phyloP scores from a whole-genome alignment of 2,329 filamentous ascomycete genomes.

The Cryphonectria radicalis region DNA sequence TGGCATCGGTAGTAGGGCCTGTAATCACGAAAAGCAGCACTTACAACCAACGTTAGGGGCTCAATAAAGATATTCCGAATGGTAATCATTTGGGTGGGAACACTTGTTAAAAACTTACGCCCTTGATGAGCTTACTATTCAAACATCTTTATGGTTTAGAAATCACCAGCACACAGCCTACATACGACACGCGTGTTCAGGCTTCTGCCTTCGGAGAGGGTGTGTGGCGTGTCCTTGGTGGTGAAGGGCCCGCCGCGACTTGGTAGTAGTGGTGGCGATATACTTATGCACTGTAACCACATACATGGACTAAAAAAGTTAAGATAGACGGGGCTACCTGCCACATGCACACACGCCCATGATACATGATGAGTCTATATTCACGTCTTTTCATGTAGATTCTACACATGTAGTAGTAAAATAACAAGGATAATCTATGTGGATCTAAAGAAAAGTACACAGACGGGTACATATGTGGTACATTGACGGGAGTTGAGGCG shows the following conservation, averaged over 20 bases:
- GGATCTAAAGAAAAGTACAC: not conserved
- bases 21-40: not conserved
- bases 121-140: not conserved
- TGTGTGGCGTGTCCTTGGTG: no score
- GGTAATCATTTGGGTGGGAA: no score
- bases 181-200: not conserved
- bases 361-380: not conserved
- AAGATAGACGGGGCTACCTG: not conserved
- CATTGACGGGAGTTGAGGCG: not conserved
- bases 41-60: no score
- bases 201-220: not conserved
- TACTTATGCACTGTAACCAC: constrained; percentile 2
- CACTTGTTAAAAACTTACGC: no score
- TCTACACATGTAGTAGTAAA: not conserved
- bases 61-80: no score
- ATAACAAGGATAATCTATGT: not conserved
- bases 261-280: not conserved
- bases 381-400: not conserved
- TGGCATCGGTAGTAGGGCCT: not conserved
- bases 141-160: no score
- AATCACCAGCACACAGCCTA: not conserved
- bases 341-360: not conserved
- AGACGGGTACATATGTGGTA: not conserved
- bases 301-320: not conserved
- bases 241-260: no score